Base-by-base conservation (phyloP, 2,329 filamentous ascomycete genomes). In the Colletotrichum musicola region DNA sequence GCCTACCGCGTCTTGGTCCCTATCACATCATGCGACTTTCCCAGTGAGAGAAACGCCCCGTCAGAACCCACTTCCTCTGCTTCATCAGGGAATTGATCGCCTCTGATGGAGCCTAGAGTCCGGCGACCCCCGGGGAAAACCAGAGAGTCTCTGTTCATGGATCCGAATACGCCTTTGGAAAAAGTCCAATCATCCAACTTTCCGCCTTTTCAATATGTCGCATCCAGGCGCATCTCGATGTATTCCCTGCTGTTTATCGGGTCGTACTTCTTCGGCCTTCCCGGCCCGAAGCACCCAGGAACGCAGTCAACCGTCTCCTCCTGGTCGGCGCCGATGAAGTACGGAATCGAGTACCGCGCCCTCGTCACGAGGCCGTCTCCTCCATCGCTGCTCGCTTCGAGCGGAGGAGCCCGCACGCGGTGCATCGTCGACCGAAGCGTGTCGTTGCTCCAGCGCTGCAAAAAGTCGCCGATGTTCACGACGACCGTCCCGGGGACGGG, bases 271-370 rank as follows among this genome's bases (percentile, higher is more conserved):
- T 83, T 79, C 1, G 83, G 81, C 58, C 81, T 78, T 1, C 76
- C 75, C 18, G 79, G 78, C 10, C 79, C 79, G 22, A 77, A 78
- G 70, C 84, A 86, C 5, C 81, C 81, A 1, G 82, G 79, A 53
- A 89, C 78, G 71, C 84, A 87, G 72, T 87, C 84, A 59, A 90
- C 85, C 9, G 85, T 75, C 4, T 81, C 78, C 50, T 83, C 79
- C 3, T 81, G 77, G 71, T 88, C 83, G 0, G 87, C 85, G 6
- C 80, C 77, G 38, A 89, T 80, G 63, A 90, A 90, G 73, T 89
- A 90, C 0, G 87, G 86, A 60, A 90, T 89, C 9, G 88, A 89
- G 70, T 87, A 90, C 14, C 88, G 78, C 20, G 83, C 80, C 38
- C 78, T 77, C 3, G 84, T 86, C 79, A 86, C 83, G 4, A 79